A percentile compares a stretch with the other conserved stretches of the same genome.
Conservation (phyloP, 352 stramenopile genomes). For the Globisporangium cystogenes region DNA sequence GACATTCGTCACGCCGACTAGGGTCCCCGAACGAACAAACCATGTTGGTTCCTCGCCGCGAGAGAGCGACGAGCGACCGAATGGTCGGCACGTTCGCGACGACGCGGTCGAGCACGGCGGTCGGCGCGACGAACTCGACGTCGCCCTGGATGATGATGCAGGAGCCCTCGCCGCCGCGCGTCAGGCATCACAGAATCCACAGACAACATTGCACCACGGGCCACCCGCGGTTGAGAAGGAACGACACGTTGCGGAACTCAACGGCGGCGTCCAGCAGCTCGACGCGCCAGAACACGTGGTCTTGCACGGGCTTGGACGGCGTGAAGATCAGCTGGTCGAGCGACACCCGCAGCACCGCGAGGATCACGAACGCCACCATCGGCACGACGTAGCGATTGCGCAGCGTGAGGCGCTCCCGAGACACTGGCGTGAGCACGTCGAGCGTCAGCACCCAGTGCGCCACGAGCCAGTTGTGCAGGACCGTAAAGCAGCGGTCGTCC, state of each 20-base stretch:
- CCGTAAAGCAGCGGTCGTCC: conserved; percentile 5
- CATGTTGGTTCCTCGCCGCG: not conserved
- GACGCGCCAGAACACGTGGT: conserved; percentile 3
- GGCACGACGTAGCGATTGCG: not conserved
- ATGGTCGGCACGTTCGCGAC: not conserved
- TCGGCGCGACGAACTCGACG: conserved; percentile 3
- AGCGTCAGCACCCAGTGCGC: conserved; percentile 19
- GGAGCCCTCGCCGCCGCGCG: conserved; percentile 1
- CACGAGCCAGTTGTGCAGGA: conserved; percentile 13
- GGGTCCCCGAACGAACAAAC: not conserved
- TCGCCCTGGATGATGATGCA: conserved; percentile 7
- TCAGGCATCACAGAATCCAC: conserved; percentile 3
- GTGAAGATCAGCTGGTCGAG: conserved; percentile 3
- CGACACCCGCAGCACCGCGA: conserved; percentile 1
- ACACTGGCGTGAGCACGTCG: conserved; percentile 16
- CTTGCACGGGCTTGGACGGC: not conserved
- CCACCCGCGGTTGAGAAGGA: conserved; percentile 7
- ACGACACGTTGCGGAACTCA: conserved; percentile 1
- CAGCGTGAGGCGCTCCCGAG: conserved; percentile 8
- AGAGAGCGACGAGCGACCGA: not conserved
- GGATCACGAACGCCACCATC: not conserved
- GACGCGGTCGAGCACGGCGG: not conserved
- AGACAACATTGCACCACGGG: conserved; percentile 10
- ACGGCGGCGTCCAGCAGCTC: not conserved
- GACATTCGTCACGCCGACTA: not conserved